Evolutionary conservation across 1,284 basidiomycete genomes (phyloP), one percentile per base, ranked within the genome.

Genomic region (Pulchroboletus neoregius): DNA sequence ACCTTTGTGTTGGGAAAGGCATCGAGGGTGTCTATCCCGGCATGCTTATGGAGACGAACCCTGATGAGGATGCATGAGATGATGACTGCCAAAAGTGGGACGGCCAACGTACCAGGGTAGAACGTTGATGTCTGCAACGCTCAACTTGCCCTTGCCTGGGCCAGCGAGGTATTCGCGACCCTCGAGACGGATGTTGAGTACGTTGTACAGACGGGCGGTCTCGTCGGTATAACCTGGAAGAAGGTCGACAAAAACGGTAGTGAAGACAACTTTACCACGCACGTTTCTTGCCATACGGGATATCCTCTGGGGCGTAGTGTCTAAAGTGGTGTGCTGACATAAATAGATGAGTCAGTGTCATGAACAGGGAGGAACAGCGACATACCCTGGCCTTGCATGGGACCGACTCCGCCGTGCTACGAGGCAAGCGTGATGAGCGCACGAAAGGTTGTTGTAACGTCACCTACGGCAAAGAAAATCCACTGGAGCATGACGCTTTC

Each of bases 381-480:
- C 46, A 26, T 18, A 67, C 65, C 52, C 56, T 79, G 75, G 16
- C 77, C 75, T 50, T 69, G 68, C 74, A 75, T 75, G 5, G 73
- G 72, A 7, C 71, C 72, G 7, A 71, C 48, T 6, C 71, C 69
- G 5, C 71, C 69, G 48, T 70, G 68, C 60, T 64, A 37, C 9
- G 33, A 4, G n/a, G 41, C 22, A 8, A 7, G 6, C 3, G 13
- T 2, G 16, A 26, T 45, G 11, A 60, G 40, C 3, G n/a, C 28
- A 12, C 27, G 12, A 24, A 12, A 30, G 5, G 26, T 1, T 2
- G 6, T 23, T 6, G 3, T 4, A 2, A 24, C 2, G 22, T 10
- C 2, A 65, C 70, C 39, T 50, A 75, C 75, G 8, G 72, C 70
- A 52, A 83, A 86, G 70, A 84, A 83, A 52, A 85, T 78, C 84